Evolutionary conservation across 2,329 filamentous ascomycete species (phyloP), one percentile per base, ranked within the genome.

Genomic region (Cryphonectria japonica): DNA sequence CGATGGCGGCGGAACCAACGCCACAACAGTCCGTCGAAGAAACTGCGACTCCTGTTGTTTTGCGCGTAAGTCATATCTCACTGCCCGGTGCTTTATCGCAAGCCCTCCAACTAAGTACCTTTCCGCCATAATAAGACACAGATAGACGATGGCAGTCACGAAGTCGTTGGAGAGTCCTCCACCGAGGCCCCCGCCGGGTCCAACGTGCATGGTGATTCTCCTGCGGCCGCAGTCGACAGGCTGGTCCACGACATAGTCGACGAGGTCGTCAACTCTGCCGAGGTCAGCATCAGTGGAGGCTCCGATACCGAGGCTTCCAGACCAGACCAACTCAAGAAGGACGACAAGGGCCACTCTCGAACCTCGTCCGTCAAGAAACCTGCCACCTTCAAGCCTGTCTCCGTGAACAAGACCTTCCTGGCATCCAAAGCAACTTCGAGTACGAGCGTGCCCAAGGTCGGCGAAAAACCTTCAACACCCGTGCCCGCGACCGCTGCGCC

Each of bases 401-500:
- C 92, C 6, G 92, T 95, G 75, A 95, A 95, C 75, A 94, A 93
- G 81, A 94, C 89, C 60, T 97, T 95, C 78, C 85, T 96, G 50
- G 89, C 88, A n/a, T 88, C 92, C 72, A 95, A 95, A 80, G 86
- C 82, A 62, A 79, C 85, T 26, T 79, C 83, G 26, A 79, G 80
- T 68, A 80, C 78, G 72, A 78, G 82, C 11, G 79, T 84, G 29
- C 77, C 86, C 69, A 89, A 90, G 77, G 76, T 84, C 63, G 81
- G 80, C 75, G 84, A 89, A 74, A 86, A 89, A 79, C 81, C 83
- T 7, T 79, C 79, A 16, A 77, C 85, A 19, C 81, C 84, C 65
- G 81, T 87, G 1, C 81, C 80, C 32, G 76, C 82, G 16, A 75
- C 79, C 11, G 73, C 82, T 67, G 83, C 85, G 6, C 83, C 85